phyloP scores from a whole-genome alignment of 1,284 basidiomycete species.

The Apiotrichum sp. region DNA sequence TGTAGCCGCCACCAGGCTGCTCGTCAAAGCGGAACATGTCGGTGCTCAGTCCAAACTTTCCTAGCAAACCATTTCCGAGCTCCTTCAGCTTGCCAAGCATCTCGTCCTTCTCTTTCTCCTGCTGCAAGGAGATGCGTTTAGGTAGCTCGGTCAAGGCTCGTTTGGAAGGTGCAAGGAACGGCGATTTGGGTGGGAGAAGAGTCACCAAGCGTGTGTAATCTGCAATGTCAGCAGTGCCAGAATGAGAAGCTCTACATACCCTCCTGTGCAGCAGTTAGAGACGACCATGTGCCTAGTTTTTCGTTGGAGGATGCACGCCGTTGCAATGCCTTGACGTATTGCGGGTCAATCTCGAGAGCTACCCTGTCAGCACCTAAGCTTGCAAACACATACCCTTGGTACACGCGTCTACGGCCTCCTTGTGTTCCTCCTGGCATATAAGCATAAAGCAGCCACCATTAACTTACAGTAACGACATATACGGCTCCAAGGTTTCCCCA shows the following conservation, averaged over 20 bases:
- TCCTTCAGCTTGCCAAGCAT: constrained; percentile 91
- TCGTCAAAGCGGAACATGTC: constrained; percentile 93
- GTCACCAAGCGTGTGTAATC: constrained; percentile 69
- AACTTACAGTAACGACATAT: constrained; percentile 28
- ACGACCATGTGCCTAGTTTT: constrained; percentile 70
- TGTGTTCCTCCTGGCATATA: constrained; percentile 45
- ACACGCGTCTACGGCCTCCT: constrained; percentile 47
- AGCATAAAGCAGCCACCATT: no score
- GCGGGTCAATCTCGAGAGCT: constrained; percentile 80
- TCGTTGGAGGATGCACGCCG: constrained; percentile 81
- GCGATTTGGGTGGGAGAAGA: constrained; percentile 57
- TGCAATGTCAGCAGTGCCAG: constrained; percentile 44
- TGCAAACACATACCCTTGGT: constrained; percentile 26
- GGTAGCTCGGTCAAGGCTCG: no score
- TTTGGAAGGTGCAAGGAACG: constrained; percentile 16
- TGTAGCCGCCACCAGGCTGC: constrained; percentile 88
- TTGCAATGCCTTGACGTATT: constrained; percentile 81
- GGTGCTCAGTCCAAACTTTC: constrained; percentile 79
- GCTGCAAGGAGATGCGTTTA: constrained; percentile 56
- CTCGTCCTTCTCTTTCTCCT: constrained; percentile 82
- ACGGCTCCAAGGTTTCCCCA: constrained; percentile 43
- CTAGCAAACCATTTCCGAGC: constrained; percentile 83
- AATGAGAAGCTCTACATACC: constrained; percentile 51
- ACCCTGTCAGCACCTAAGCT: not conserved
- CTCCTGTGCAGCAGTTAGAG: constrained; percentile 72